Evolutionary conservation across 129 eudicot genomes (phyloP).

Genomic region (Solidago caesia): DNA sequence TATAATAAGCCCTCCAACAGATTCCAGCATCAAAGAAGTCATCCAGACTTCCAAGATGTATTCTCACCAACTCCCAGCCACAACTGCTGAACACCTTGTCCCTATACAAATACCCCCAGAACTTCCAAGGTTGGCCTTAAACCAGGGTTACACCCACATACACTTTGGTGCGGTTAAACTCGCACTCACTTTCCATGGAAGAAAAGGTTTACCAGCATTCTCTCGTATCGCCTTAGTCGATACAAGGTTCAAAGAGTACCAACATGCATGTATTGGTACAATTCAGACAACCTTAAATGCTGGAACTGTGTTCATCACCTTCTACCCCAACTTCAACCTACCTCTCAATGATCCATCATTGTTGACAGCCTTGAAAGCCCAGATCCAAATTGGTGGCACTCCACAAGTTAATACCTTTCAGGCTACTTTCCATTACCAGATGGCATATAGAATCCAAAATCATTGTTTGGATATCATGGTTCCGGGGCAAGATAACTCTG

Average conservation of each 20-base stretch:
- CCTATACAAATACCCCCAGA: too few species aligned
- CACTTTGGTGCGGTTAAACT: neutral
- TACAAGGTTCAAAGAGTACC: neutral
- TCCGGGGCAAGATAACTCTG: neutral
- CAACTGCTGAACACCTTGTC: too few species aligned
- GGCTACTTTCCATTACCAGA: neutral
- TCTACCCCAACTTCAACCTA: neutral
- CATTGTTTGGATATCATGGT: neutral
- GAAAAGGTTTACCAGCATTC: neutral
- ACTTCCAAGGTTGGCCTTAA: too few species aligned
- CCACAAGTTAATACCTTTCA: neutral
- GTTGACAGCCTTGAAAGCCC: neutral
- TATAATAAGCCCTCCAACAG: too few species aligned
- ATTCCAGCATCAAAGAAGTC: too few species aligned
- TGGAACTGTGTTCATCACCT: too few species aligned
- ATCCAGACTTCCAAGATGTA: too few species aligned
- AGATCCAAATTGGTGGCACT: neutral
- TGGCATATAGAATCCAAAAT: neutral
- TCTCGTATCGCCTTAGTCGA: neutral
- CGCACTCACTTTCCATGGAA: neutral
- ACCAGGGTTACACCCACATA: too few species aligned
- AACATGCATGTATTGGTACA: too few species aligned
- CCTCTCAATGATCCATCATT: conserved; percentile 1
- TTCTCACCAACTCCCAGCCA: too few species aligned
- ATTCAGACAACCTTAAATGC: too few species aligned